Base-by-base conservation (phyloP, 2,329 filamentous ascomycete species). In the Hymenotorrendiella dingleyae region DNA sequence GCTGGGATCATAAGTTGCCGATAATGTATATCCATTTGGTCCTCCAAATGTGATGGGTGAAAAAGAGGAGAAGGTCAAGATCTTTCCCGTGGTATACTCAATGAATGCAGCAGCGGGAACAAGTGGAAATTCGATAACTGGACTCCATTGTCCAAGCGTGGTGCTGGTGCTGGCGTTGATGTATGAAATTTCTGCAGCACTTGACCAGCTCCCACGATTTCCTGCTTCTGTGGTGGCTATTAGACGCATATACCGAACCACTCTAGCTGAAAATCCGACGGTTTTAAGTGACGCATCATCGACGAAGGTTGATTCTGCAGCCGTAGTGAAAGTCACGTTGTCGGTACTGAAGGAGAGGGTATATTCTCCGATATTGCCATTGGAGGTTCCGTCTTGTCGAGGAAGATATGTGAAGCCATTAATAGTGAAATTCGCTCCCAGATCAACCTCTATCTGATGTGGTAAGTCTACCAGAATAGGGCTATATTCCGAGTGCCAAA, bases 361-460 rank as follows among this genome's bases (percentile, higher is more conserved):
- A 42, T 65, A 61, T n/a, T 55, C 46, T 12, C 63, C 63, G 36
- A 65, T 64, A 19, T 60, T 61, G 7, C 64, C 62, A 43, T 65
- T 64, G 2, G 26, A 44, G n/a, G 28, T 52, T 17, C 53, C 53
- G 40, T 62, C 60, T 36, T 64, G 62, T 9, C 62, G 57, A 7
- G 60, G 64, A 16, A 56, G 48, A 22, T 63, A 60, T 23, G 47
- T 54, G 26, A 66, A 45, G 19, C 57, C 59, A 36, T 16, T 10
- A n/a, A 36, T 36, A 6, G 21, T 12, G n/a, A 21, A 14, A 10
- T 19, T n/a, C 12, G 21, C 34, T n/a, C 34, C 34, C 9, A 36
- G 34, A 22, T 36, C 34, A 8, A 36, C 10, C 14, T 23, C 21
- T 8, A 21, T 21, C 3, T 20, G 20, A 12, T 43, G 22, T 17